phyloP scores from a whole-genome alignment of 805 yeast genomes.

The Hanseniaspora clermontiae region DNA sequence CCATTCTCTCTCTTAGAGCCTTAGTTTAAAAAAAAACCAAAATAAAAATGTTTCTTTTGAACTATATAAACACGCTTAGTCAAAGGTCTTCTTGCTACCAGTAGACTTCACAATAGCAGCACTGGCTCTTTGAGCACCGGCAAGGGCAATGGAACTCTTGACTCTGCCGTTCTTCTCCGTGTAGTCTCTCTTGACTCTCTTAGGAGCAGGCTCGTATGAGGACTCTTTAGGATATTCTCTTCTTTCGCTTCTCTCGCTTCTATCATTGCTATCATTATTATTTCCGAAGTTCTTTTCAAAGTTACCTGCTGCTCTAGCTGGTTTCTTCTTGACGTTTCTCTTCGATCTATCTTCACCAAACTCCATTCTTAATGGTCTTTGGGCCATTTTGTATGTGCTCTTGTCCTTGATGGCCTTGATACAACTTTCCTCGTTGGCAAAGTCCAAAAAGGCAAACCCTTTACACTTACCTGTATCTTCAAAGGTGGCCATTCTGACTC shows the following conservation, averaged over 20 bases:
- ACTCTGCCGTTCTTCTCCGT: conserved; percentile 36
- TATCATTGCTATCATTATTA: conserved; percentile 9
- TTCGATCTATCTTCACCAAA: conserved; percentile 91
- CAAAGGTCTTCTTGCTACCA: conserved; percentile 77
- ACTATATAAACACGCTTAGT: conserved; percentile 23
- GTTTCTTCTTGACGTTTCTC: conserved; percentile 38
- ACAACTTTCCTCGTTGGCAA: conserved; percentile 66
- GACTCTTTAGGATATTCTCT: conserved; percentile 14
- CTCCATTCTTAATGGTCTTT: conserved; percentile 72
- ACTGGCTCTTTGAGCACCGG: conserved; percentile 77
- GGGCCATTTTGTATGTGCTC: conserved; percentile 49
- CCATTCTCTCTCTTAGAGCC: no score
- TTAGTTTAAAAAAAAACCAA: not conserved
- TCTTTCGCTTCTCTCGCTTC: conserved; percentile 14
- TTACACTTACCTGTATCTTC: conserved; percentile 93
- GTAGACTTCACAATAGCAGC: conserved; percentile 78
- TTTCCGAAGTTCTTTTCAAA: conserved; percentile 12
- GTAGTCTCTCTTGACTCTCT: conserved; percentile 14
- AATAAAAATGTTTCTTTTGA: no score
- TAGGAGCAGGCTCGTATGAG: conserved; percentile 15
- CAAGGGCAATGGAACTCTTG: conserved; percentile 74
- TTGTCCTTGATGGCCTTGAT: conserved; percentile 69
- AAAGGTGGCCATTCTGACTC: conserved; percentile 93
- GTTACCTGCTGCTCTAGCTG: conserved; percentile 12
- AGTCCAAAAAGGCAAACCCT: conserved; percentile 89